phyloP scores from a whole-genome alignment of 2,329 filamentous ascomycete genomes.

The Didymella arachidicola region DNA sequence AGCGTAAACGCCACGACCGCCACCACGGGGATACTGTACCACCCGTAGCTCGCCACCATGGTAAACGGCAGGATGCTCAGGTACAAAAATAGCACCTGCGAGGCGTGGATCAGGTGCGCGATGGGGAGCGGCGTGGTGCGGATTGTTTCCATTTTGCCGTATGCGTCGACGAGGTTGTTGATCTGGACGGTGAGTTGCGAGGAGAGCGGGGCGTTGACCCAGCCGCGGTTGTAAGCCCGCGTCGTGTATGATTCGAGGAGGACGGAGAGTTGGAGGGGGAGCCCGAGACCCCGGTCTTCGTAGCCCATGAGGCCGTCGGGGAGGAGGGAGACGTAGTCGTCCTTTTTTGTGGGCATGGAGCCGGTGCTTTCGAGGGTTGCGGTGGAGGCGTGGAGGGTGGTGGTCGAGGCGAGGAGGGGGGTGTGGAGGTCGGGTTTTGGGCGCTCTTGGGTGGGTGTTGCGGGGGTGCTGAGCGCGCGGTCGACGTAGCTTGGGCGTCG shows the following conservation, averaged over 20 bases:
- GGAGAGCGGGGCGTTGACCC: constrained; percentile 68
- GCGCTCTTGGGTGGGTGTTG: constrained; percentile 15
- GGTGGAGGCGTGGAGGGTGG: too few relatives aligned
- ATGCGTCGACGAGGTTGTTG: constrained; percentile 64
- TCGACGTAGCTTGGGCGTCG: constrained; percentile 42
- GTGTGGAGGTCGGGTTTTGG: constrained; percentile 23
- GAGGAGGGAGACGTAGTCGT: constrained; percentile 61
- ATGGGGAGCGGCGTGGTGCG: constrained; percentile 70
- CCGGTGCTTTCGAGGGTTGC: constrained; percentile 34
- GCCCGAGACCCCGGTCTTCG: constrained; percentile 66
- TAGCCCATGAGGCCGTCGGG: constrained; percentile 59
- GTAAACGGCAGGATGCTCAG: constrained; percentile 68
- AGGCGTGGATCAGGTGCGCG: constrained; percentile 70
- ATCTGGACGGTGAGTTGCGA: constrained; percentile 66
- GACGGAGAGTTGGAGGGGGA: constrained; percentile 68
- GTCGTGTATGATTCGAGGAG: constrained; percentile 68
- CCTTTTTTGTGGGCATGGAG: constrained; percentile 45
- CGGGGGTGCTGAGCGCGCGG: constrained; percentile 16
- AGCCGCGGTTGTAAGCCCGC: constrained; percentile 62
- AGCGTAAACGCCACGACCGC: constrained; percentile 69
- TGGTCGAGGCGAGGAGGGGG: constrained; percentile 17
- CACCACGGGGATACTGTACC: constrained; percentile 68
- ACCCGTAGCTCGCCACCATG: constrained; percentile 68
- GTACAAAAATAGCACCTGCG: constrained; percentile 69
- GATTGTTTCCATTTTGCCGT: constrained; percentile 71